These are phyloP conservation scores for Arthrobotrys sphaeroides DNA, from an alignment of 2,329 filamentous ascomycete genomes.

Conservation along the genomic window DNA sequence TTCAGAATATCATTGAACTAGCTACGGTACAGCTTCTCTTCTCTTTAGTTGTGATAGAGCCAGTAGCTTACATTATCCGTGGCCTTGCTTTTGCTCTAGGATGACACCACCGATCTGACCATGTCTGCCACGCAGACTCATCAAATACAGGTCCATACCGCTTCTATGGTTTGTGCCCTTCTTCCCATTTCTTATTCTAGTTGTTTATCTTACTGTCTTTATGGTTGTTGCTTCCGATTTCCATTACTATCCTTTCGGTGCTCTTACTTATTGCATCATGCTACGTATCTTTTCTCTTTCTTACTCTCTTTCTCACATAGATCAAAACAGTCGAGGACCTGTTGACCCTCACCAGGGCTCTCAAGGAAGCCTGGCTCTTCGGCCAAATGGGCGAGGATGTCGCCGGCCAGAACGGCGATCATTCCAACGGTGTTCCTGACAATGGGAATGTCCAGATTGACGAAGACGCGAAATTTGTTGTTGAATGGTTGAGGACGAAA, in stretches of 20 bases:
- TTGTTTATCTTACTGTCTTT: not conserved
- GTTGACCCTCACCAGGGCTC: conserved; percentile 68
- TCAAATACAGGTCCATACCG: conserved; percentile 69
- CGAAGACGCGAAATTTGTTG: conserved; percentile 58
- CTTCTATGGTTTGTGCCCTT: conserved; percentile 65
- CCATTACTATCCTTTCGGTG: not conserved
- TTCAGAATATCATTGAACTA: conserved; percentile 68
- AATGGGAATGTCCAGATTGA: conserved; percentile 62
- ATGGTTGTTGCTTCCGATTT: not conserved
- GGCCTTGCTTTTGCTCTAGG: conserved; percentile 58
- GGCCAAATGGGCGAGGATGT: conserved; percentile 65
- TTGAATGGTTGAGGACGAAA: conserved; percentile 44
- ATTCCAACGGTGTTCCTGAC: conserved; percentile 64
- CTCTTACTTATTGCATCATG: not conserved
- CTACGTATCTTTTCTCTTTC: not conserved
- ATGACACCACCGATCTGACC: conserved; percentile 66
- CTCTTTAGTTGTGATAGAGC: not conserved
- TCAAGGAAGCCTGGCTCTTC: conserved; percentile 75
- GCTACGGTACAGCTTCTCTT: conserved; percentile 62
- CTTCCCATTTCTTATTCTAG: not conserved
- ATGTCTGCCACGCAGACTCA: conserved; percentile 69
- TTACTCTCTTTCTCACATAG: conserved; percentile 59
- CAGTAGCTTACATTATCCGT: not conserved
- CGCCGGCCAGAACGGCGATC: conserved; percentile 8
- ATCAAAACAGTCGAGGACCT: conserved; percentile 72